phyloP scores from a whole-genome alignment of 2,329 filamentous ascomycete species.

The Didymellaceae sp. region DNA sequence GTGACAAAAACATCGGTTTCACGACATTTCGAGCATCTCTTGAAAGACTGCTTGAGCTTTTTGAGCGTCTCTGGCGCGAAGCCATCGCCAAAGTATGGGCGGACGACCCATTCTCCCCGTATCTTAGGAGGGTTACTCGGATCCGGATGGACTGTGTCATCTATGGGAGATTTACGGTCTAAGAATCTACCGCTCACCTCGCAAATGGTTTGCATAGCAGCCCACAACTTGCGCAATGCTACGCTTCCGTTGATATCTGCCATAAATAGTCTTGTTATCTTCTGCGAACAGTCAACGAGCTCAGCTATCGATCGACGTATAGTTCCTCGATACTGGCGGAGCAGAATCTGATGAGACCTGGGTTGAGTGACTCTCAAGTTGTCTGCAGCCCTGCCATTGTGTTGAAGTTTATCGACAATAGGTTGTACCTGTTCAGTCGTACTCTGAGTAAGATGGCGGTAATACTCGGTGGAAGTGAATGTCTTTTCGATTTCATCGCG shows the following conservation, averaged over 20 bases:
- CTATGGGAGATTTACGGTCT: neutral
- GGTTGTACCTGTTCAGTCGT: constrained; percentile 12
- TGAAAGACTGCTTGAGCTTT: constrained; percentile 20
- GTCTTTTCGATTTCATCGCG: constrained; percentile 24
- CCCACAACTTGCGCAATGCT: constrained; percentile 37
- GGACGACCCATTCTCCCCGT: constrained; percentile 36
- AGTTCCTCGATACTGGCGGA: constrained; percentile 19
- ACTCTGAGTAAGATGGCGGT: constrained; percentile 29
- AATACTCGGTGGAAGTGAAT: constrained; percentile 37
- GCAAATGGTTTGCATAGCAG: constrained; percentile 29
- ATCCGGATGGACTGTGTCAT: neutral
- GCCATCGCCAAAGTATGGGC: neutral
- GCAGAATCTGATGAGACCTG: constrained; percentile 25
- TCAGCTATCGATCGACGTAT: no score
- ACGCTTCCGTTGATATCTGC: constrained; percentile 25
- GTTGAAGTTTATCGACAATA: neutral
- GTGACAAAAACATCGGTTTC: constrained; percentile 12
- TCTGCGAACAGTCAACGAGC: no score
- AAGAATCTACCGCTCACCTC: neutral
- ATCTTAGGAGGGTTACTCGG: no score
- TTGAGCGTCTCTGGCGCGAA: neutral
- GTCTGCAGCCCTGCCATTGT: neutral
- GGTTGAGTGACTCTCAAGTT: neutral
- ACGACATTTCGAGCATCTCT: constrained; percentile 28
- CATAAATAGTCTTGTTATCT: constrained; percentile 34